A percentile compares a stretch with the other conserved stretches of the same genome.
Conservation (phyloP, 1,284 basidiomycete species). For the Trametes hirsuta region DNA sequence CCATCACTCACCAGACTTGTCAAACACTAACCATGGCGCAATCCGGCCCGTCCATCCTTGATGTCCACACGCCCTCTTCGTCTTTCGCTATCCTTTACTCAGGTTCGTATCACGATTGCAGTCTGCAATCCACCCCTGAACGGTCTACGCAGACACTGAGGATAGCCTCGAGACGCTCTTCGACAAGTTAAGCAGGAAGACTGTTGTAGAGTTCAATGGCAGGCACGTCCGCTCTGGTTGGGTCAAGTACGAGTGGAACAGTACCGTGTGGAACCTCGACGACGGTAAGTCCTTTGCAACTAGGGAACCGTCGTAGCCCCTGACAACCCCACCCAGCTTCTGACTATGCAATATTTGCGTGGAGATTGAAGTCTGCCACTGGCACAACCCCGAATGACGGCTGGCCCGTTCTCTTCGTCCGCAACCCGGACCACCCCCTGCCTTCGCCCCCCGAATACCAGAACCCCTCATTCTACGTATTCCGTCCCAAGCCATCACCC, state of each 20-base stretch:
- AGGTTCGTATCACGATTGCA: slow-evolving; percentile 40
- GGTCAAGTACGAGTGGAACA: slow-evolving; percentile 80
- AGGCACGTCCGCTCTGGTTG: slow-evolving; percentile 70
- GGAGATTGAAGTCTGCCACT: slow-evolving; percentile 56
- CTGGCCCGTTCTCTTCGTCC: slow-evolving; percentile 63
- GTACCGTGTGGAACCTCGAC: slow-evolving; percentile 77
- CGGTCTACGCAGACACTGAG: slow-evolving; percentile 53
- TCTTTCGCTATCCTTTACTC: slow-evolving; percentile 78
- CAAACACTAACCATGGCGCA: slow-evolving; percentile 21
- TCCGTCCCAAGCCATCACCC: slow-evolving; percentile 41
- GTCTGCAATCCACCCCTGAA: slow-evolving; percentile 8
- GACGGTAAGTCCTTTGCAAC: slow-evolving; percentile 56
- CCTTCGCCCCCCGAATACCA: slow-evolving; percentile 63
- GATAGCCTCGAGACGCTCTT: slow-evolving; percentile 65
- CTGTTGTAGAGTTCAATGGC: slow-evolving; percentile 55
- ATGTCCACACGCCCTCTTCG: slow-evolving; percentile 72
- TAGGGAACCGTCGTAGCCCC: background rate
- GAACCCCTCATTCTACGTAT: slow-evolving; percentile 73
- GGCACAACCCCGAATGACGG: slow-evolving; percentile 28
- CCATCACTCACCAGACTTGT: background rate
- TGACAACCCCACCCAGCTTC: slow-evolving; percentile 50
- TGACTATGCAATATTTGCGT: slow-evolving; percentile 79
- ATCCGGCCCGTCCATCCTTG: slow-evolving; percentile 49
- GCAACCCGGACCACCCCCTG: slow-evolving; percentile 60
- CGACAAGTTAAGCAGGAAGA: slow-evolving; percentile 71